A percentile compares a stretch with the other conserved stretches of the same genome.
Conservation (phyloP, 2,329 filamentous ascomycete genomes). For the Tolypocladium paradoxum region DNA sequence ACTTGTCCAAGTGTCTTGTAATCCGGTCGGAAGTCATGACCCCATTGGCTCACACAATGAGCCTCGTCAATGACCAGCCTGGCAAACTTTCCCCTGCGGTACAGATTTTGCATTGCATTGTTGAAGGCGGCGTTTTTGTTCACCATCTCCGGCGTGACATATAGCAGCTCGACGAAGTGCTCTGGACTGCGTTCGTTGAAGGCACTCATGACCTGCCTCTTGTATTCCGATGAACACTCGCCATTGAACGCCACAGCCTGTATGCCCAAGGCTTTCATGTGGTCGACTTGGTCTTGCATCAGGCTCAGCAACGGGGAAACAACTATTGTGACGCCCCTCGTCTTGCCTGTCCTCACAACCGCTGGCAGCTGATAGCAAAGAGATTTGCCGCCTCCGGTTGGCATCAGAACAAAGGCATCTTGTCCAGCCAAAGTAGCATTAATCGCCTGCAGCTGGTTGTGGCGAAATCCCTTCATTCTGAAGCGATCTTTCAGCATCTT, state of each 20-base stretch:
- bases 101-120: conserved; percentile 54
- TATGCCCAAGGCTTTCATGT: conserved; percentile 64
- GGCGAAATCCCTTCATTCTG: conserved; percentile 73
- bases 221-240: conserved; percentile 54
- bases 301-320: conserved; percentile 90
- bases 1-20: conserved; percentile 80
- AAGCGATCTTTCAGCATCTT: conserved; percentile 74
- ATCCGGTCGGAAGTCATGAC: conserved; percentile 92
- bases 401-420: conserved; percentile 94
- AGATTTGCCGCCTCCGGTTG: conserved; percentile 93
- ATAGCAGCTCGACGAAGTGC: conserved; percentile 72
- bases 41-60: conserved; percentile 99
- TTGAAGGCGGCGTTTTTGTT: conserved; percentile 66
- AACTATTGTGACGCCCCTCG: conserved; percentile 79
- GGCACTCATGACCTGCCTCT: conserved; percentile 52
- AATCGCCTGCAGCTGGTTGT: conserved; percentile 89
- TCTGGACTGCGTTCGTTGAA: conserved; percentile 58
- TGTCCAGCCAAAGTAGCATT: conserved; percentile 82
- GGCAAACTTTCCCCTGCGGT: conserved; percentile 62
- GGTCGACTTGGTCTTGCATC: conserved; percentile 93
- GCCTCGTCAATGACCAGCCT: conserved; percentile 95
- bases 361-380: conserved; percentile 93
- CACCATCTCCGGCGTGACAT: conserved; percentile 96
- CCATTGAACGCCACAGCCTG: conserved; percentile 75
- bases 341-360: conserved; percentile 69